Percentiles rank a stretch among this genome's conserved stretches.
Conservation (phyloP, 805 yeast genomes). For the Saturnispora ahearnii region DNA sequence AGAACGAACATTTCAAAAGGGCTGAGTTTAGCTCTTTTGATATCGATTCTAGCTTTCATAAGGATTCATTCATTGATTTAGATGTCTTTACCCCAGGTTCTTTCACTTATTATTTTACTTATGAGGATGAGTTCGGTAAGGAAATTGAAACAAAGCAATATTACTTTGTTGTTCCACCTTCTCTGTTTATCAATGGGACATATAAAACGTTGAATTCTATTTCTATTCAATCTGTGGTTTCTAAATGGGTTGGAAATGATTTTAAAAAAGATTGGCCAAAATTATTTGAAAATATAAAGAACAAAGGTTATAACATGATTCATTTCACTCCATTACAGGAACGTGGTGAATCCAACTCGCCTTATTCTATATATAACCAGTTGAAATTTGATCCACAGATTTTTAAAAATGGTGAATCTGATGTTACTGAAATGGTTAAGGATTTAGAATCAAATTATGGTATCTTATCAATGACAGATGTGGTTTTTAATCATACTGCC, state of each 20-base stretch:
- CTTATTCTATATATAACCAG: conserved; percentile 87
- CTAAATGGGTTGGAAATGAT: conserved; percentile 81
- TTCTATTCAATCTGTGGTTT: conserved; percentile 74
- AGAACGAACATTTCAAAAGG: conserved; percentile 42
- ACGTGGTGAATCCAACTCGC: conserved; percentile 86
- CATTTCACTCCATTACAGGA: conserved; percentile 92
- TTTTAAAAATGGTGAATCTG: conserved; percentile 45
- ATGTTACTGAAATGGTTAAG: conserved; percentile 44
- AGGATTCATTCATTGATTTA: conserved; percentile 53
- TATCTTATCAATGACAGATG: conserved; percentile 76
- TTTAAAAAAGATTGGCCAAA: conserved; percentile 50
- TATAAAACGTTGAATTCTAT: conserved; percentile 68
- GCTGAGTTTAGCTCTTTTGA: conserved; percentile 41
- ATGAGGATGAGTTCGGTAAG: conserved; percentile 29
- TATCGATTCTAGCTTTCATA: conserved; percentile 50
- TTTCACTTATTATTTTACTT: conserved; percentile 63
- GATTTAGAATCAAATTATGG: conserved; percentile 45
- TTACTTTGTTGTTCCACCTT: conserved; percentile 77
- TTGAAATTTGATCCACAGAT: conserved; percentile 58
- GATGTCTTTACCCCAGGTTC: conserved; percentile 69
- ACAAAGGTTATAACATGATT: conserved; percentile 87
- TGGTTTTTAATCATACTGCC: conserved; percentile 93
- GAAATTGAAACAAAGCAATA: conserved; percentile 31
- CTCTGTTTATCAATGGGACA: conserved; percentile 45
- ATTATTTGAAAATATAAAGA: conserved; percentile 49